Evolutionary conservation across 169 alveolate species (phyloP), one percentile per base, ranked within the genome.

Genomic region (Eimeria brunetti): DNA sequence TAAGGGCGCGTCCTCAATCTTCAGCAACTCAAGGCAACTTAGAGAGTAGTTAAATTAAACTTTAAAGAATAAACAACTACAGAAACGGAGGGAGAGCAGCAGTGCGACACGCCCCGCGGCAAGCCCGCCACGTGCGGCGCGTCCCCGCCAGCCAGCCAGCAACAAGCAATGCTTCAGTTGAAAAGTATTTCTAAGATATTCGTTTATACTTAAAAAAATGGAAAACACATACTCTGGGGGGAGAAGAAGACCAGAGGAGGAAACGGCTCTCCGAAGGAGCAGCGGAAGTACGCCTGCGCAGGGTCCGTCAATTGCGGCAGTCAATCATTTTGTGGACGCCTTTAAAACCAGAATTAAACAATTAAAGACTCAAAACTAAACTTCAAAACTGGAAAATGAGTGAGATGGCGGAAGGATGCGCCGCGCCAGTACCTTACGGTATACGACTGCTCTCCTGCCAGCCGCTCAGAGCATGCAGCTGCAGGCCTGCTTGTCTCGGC

Each of bases 201-300:
- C 27, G 62, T 24, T 24, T 27, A 78, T 24, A 78, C 46, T 46
- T 46, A 78, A 44, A 49, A 46, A 16, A 44, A 8, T 24, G 58
- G 11, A 30, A 83, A 38, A 24, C 33, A 62, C 58, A 85, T n/a
- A 20, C 44, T 51, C 46, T 67, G 75, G 22, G 44, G 27, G 81
- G n/a, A 36, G 81, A 16, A 33, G 73, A 58, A 83, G 91, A 75
- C 60, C 76, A 51, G 33, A 56, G 58, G 56, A 83, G 76, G n/a
- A 49, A 58, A 83, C 89, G 89, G 41, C 69, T 33, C 89, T 49
- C 69, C 46, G 91, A 9, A 56, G 76, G 73, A 56, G 53, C 91
- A 36, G 91, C 58, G 53, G 58, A 46, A 7, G 91, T 46, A 8
- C 64, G n/a, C 67, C 30, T 22, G 33, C 67, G 62, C 67, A 24